Conservation (phyloP, 2,329 filamentous ascomycete genomes). For the Aspergillus piperis region DNA sequence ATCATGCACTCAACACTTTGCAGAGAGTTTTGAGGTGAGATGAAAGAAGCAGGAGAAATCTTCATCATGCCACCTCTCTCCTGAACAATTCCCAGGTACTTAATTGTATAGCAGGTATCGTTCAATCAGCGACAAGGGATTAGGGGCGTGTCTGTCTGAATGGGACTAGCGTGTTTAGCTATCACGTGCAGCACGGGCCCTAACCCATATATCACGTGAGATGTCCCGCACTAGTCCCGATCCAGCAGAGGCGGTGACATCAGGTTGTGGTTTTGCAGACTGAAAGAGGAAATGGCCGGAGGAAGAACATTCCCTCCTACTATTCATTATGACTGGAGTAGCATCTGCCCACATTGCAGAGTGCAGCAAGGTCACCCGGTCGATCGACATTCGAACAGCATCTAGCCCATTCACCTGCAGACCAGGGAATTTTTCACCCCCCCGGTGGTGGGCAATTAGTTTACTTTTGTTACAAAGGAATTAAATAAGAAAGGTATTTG, state of each 20-base stretch:
- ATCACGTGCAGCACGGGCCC: slow-evolving; percentile 5
- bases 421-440: too few species aligned
- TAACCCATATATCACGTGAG: slow-evolving; percentile 13
- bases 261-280: slow-evolving; percentile 9
- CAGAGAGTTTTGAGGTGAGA: too few species aligned
- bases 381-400: neutral
- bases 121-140: neutral
- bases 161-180: neutral
- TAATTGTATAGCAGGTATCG: neutral
- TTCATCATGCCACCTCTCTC: neutral
- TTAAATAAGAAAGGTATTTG: neutral
- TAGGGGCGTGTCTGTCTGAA: neutral
- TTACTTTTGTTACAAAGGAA: too few species aligned
- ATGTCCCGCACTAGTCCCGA: neutral
- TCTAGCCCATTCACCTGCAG: neutral
- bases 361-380: neutral
- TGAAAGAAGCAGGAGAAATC: too few species aligned
- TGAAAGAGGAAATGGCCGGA: neutral
- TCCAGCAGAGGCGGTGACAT: slow-evolving; percentile 13
- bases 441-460: neutral
- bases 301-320: neutral
- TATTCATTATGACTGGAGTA: too few species aligned
- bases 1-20: fast-evolving
- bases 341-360: neutral
- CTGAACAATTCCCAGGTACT: too few species aligned